Evolutionary conservation across 1,284 basidiomycete genomes (phyloP), one percentile per base, ranked within the genome.

Genomic region (Apiotrichum gamsii): DNA sequence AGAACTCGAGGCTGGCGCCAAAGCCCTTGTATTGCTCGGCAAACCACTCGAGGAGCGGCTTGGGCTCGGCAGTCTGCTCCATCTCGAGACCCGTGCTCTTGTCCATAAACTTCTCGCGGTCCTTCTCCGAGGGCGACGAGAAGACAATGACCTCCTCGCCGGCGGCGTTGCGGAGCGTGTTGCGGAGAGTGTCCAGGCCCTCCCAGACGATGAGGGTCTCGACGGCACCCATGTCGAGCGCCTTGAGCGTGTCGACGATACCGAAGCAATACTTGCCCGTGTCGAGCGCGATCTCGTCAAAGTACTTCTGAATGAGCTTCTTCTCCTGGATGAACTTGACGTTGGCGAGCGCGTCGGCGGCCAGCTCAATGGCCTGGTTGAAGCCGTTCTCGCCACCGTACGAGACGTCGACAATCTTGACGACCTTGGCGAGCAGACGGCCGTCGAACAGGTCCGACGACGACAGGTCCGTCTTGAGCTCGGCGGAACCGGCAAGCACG

Each of bases 321-420:
- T 98, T 98, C 79, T 99, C 94, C 74, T 98, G 94, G 15, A 99
- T 91, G 61, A 99, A 98, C 72, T 98, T 98, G 78, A 99, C 95
- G 71, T 97, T 97, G 36, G 88, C 84, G 21, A 99, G 81, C 6
- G 90, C 89, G 73, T 98, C 94, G 2, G 90, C 87, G 0, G 94
- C 87, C 40, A 98, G 81, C 71, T 98, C 94, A 60, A 99, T 98
- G 10, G 94, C 94, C 86, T 95, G 70, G 72, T 98, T 97, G 77
- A 98, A 98, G 16, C 95, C 94, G 70, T 98, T 97, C 75, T 98
- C 94, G 45, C 95, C 94, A 44, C 95, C 95, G 67, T 99, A 99
- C 61, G 87, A 91, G 60, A 99, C 93, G 76, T 99, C 94, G 52
- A 98, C 91, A 36, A 97, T 83, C 75, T 97, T 97, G 78, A 95